Conservation (phyloP, 2,329 filamentous ascomycete species). For the Microascus cirrosus region DNA sequence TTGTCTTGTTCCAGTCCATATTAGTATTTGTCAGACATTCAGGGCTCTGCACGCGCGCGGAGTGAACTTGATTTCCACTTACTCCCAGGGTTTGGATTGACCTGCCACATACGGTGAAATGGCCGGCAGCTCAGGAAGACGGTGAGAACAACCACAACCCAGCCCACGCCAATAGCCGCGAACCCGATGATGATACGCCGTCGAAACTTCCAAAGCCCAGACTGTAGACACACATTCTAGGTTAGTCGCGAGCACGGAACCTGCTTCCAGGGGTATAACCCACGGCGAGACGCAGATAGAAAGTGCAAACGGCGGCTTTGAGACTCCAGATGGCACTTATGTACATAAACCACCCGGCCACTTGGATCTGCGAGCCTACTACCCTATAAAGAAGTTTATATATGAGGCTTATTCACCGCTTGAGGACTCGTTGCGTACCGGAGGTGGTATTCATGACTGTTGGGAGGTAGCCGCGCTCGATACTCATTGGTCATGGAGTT, state of each 20-base stretch:
- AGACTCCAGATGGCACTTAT: constrained; percentile 40
- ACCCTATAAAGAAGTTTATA: constrained; percentile 20
- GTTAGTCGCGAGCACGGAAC: neutral
- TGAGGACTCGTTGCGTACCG: constrained; percentile 14
- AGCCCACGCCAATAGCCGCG: constrained; percentile 33
- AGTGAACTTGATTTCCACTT: constrained; percentile 11
- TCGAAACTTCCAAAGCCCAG: constrained; percentile 25
- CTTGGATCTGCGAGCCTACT: constrained; percentile 43
- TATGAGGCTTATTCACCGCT: neutral
- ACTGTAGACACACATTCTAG: constrained; percentile 12
- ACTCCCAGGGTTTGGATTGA: constrained; percentile 46
- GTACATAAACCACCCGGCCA: constrained; percentile 45
- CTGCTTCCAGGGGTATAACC: neutral
- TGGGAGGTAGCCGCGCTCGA: constrained; percentile 28
- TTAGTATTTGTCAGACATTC: neutral
- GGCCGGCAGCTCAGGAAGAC: constrained; percentile 42
- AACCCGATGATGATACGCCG: constrained; percentile 38
- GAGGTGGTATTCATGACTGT: constrained; percentile 29
- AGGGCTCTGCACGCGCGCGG: neutral
- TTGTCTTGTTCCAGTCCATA: constrained; percentile 17
- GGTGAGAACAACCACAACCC: constrained; percentile 33
- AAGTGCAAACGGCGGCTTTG: constrained; percentile 44
- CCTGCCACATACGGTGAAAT: constrained; percentile 45
- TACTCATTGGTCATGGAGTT: constrained; percentile 42
- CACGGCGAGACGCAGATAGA: constrained; percentile 42